Evolutionary conservation across 768 basidiomycete genomes (phyloP).

Genomic region (Collybiopsis confluens): DNA sequence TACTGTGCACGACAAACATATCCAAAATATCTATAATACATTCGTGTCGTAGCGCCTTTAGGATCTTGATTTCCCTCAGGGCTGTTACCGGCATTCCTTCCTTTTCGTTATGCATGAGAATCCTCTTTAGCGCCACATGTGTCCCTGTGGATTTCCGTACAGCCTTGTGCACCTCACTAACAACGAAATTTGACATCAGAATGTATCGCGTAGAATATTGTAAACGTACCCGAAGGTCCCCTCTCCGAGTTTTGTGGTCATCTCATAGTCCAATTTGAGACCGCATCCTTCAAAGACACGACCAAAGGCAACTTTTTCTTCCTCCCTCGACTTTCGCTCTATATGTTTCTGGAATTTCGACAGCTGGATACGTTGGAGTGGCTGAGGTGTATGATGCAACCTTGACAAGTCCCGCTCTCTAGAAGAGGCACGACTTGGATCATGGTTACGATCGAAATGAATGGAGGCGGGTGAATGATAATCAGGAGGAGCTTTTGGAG

Average conservation of each 20-base stretch:
- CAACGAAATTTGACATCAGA: slow-evolving; percentile 5
- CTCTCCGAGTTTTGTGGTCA: slow-evolving; percentile 87
- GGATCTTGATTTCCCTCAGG: slow-evolving; percentile 92
- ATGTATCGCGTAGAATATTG: slow-evolving; percentile 10
- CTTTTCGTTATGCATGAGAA: slow-evolving; percentile 94
- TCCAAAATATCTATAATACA: slow-evolving; percentile 86
- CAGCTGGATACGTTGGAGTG: slow-evolving; percentile 4
- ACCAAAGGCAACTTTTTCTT: slow-evolving; percentile 68
- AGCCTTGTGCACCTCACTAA: slow-evolving; percentile 89
- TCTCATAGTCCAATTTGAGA: slow-evolving; percentile 68
- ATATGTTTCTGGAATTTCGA: neutral
- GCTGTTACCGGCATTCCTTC: slow-evolving; percentile 98
- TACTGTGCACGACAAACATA: slow-evolving; percentile 86
- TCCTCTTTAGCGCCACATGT: slow-evolving; percentile 86
- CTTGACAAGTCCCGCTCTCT: neutral
- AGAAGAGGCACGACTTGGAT: neutral
- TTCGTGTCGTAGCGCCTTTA: slow-evolving; percentile 84
- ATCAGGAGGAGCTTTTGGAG: slow-evolving; percentile 41
- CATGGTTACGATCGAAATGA: slow-evolving; percentile 4
- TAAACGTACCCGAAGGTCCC: slow-evolving; percentile 89
- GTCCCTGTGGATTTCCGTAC: slow-evolving; percentile 55
- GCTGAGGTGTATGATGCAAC: slow-evolving; percentile 3
- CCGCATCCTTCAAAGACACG: slow-evolving; percentile 68
- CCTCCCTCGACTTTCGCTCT: slow-evolving; percentile 48
- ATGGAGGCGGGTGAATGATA: slow-evolving; percentile 42